These are phyloP conservation scores for Suhomyces sp. DNA, from an alignment of 805 yeast species.

Conservation along the genomic window DNA sequence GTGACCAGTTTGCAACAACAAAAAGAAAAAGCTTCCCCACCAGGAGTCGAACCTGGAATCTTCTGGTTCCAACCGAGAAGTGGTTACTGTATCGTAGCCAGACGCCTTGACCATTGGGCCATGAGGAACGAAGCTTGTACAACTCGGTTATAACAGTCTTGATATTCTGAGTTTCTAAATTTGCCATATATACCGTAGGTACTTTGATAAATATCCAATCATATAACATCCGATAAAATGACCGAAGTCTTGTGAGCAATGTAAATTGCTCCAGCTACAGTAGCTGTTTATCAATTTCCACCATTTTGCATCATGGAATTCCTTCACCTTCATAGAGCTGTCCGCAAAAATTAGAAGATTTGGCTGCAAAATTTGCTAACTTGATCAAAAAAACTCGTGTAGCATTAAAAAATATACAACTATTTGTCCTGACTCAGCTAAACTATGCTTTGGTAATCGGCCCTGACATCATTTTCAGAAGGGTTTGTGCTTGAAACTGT, in stretches of 20 bases:
- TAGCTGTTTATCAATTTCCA: neutral
- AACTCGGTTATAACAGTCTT: no score
- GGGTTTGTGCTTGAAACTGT: neutral
- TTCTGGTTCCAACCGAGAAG: constrained; percentile 45
- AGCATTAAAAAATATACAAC: neutral
- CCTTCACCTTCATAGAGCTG: neutral
- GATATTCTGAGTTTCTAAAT: neutral
- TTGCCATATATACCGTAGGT: neutral
- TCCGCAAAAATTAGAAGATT: neutral
- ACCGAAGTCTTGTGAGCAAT: neutral
- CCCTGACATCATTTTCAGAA: neutral
- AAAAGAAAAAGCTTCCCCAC: constrained; percentile 41
- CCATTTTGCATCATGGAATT: neutral
- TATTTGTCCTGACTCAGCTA: neutral
- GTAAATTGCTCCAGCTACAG: neutral
- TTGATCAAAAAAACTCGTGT: neutral
- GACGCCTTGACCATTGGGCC: constrained; percentile 78
- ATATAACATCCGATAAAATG: no score
- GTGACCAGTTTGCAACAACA: neutral
- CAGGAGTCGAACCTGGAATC: constrained; percentile 53
- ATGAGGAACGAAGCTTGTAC: constrained; percentile 55
- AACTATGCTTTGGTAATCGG: neutral
- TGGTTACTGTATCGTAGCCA: constrained; percentile 58
- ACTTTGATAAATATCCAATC: no score
- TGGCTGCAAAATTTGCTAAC: neutral